Evolutionary conservation across 768 basidiomycete species (phyloP).

Genomic region (Collybia nuda): DNA sequence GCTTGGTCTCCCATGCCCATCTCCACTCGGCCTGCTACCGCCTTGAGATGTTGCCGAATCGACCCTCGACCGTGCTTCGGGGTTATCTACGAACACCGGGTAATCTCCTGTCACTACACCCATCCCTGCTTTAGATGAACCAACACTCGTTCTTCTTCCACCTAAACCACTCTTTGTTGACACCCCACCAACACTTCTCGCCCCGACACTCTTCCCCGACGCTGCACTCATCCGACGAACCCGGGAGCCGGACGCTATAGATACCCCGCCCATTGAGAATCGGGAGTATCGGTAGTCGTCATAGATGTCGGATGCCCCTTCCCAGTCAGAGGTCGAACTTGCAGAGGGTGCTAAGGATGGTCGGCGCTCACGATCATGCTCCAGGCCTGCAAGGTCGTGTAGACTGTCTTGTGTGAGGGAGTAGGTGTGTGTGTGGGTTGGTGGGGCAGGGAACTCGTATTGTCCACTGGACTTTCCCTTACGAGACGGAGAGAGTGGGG

Average conservation of each 20-base stretch:
- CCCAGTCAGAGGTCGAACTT: constrained; percentile 49
- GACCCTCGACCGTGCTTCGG: constrained; percentile 6
- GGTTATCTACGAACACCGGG: constrained; percentile 11
- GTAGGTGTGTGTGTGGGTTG: constrained; percentile 8
- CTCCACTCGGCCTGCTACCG: constrained; percentile 6
- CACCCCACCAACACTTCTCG: constrained; percentile 1
- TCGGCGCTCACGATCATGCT: constrained; percentile 12
- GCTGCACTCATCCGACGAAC: constrained; percentile 10
- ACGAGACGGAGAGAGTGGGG: constrained; percentile 18
- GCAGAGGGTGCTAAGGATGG: constrained; percentile 29
- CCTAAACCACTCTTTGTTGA: background rate
- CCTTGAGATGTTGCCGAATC: background rate
- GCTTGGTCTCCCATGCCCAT: background rate
- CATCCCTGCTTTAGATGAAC: background rate
- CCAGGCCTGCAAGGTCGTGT: background rate
- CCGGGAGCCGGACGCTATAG: constrained; percentile 23
- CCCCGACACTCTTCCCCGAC: background rate
- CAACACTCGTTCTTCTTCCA: background rate
- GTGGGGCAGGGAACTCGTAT: constrained; percentile 10
- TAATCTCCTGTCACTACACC: constrained; percentile 2
- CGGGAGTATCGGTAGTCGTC: constrained; percentile 79
- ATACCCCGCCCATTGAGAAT: constrained; percentile 47
- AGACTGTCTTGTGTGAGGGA: background rate
- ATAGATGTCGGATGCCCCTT: constrained; percentile 72
- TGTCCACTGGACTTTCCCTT: constrained; percentile 1